phyloP scores from a whole-genome alignment of 2,329 filamentous ascomycete species.

The Aspergillus eucalypticola region DNA sequence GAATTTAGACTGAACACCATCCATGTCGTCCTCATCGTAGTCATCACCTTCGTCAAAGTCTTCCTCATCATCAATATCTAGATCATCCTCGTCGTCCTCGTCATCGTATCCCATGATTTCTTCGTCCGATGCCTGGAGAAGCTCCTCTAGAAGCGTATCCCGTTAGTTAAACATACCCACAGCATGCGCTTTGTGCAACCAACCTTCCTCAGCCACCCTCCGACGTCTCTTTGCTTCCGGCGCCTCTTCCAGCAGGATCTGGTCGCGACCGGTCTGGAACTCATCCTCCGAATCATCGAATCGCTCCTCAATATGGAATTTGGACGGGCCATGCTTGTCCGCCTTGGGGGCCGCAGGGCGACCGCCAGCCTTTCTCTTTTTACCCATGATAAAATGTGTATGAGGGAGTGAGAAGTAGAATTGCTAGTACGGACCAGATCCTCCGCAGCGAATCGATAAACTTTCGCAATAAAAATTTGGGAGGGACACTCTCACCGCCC shows the following conservation, averaged over 20 bases:
- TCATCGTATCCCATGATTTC: conserved; percentile 59
- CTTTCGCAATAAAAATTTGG: conserved; percentile 39
- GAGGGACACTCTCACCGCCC: conserved; percentile 34
- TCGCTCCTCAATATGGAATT: conserved; percentile 60
- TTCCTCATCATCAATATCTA: conserved; percentile 50
- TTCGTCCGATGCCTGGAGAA: conserved; percentile 62
- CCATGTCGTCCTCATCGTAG: conserved; percentile 33
- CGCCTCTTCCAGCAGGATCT: conserved; percentile 79
- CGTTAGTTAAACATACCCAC: conserved; percentile 18
- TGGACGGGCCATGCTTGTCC: conserved; percentile 30
- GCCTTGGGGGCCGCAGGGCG: conserved; percentile 40
- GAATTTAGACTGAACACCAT: conserved; percentile 22
- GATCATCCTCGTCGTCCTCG: conserved; percentile 38
- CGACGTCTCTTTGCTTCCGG: conserved; percentile 75
- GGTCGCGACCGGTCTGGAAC: conserved; percentile 83
- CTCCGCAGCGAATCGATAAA: conserved; percentile 18
- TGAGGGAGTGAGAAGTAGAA: neutral
- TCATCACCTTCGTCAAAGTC: conserved; percentile 39
- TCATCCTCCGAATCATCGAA: conserved; percentile 94
- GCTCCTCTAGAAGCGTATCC: conserved; percentile 49
- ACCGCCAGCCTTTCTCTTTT: conserved; percentile 68
- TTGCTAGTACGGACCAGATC: conserved; percentile 2
- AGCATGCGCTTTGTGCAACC: conserved; percentile 8
- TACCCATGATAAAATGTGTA: conserved; percentile 47
- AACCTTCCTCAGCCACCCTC: conserved; percentile 67